Evolutionary conservation across 129 eudicot species (phyloP).

Genomic region (Silybum marianum): DNA sequence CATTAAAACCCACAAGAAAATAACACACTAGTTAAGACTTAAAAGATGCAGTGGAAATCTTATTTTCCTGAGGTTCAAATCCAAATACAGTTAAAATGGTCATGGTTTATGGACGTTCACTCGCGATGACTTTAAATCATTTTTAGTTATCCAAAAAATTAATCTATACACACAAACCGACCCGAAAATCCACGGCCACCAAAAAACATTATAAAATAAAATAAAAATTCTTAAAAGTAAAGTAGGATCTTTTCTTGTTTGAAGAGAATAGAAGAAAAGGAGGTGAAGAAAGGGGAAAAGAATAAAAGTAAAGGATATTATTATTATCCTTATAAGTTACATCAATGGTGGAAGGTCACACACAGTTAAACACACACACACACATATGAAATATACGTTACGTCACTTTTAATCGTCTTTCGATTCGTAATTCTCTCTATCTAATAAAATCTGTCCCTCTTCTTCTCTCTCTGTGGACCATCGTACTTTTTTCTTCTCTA

Average conservation of each 20-base stretch:
- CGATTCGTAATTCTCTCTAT: conserved; percentile 29
- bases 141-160: too few relatives aligned
- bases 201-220: too few relatives aligned
- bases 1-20: not conserved
- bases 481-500: conserved; percentile 34
- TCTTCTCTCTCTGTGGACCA: conserved; percentile 31
- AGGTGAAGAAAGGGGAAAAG: not conserved
- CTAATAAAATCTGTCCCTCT: conserved; percentile 7
- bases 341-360: not conserved
- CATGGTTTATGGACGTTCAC: too few relatives aligned
- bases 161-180: too few relatives aligned
- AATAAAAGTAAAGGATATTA: conserved; percentile 24
- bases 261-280: not conserved
- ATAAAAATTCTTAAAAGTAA: too few relatives aligned
- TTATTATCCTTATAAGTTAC: conserved; percentile 7
- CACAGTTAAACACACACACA: conserved; percentile 1
- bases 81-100: too few relatives aligned
- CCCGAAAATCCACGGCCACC: too few relatives aligned
- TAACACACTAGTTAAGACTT: too few relatives aligned
- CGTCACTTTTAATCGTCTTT: conserved; percentile 25
- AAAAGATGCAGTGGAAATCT: too few relatives aligned
- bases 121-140: too few relatives aligned
- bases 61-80: too few relatives aligned
- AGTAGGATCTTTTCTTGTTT: not conserved
- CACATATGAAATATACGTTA: conserved; percentile 14